Conservation (phyloP, 2,329 filamentous ascomycete genomes). For the Ceratocystis papillata region DNA sequence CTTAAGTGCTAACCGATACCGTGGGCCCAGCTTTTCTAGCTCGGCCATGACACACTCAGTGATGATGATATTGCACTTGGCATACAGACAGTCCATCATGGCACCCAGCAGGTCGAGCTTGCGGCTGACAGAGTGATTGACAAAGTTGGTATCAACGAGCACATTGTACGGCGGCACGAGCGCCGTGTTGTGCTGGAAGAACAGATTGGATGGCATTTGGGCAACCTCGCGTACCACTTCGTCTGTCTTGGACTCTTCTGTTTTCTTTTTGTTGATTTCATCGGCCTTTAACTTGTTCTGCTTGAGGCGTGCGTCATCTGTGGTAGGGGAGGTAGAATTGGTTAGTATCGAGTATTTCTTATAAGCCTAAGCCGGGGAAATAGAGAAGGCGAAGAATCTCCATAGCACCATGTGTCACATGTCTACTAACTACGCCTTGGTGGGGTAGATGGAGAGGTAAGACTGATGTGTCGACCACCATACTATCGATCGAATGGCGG, state of each 20-base stretch:
- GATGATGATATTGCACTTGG: conserved; percentile 80
- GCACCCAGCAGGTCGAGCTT: conserved; percentile 80
- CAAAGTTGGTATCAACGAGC: conserved; percentile 80
- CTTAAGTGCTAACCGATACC: conserved; percentile 74
- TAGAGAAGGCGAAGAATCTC: neutral
- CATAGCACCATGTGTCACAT: neutral
- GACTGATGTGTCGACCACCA: neutral
- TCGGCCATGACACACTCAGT: conserved; percentile 70
- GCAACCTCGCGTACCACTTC: conserved; percentile 67
- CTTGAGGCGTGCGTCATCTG: conserved; percentile 63
- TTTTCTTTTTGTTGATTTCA: conserved; percentile 45
- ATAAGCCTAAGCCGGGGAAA: neutral
- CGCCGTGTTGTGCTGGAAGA: conserved; percentile 81
- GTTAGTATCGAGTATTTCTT: neutral
- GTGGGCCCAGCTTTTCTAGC: conserved; percentile 76
- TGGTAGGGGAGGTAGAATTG: neutral
- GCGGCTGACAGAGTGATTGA: conserved; percentile 78
- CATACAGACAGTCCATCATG: conserved; percentile 90
- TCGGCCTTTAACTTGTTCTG: conserved; percentile 64
- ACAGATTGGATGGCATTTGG: conserved; percentile 71
- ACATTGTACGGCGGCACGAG: conserved; percentile 72
- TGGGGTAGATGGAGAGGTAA: neutral
- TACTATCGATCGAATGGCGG: neutral
- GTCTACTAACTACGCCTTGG: neutral
- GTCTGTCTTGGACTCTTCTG: conserved; percentile 42